Evolutionary conservation across 140 eudicot genomes (phyloP).

Genomic region (Erigeron philadelphicus): DNA sequence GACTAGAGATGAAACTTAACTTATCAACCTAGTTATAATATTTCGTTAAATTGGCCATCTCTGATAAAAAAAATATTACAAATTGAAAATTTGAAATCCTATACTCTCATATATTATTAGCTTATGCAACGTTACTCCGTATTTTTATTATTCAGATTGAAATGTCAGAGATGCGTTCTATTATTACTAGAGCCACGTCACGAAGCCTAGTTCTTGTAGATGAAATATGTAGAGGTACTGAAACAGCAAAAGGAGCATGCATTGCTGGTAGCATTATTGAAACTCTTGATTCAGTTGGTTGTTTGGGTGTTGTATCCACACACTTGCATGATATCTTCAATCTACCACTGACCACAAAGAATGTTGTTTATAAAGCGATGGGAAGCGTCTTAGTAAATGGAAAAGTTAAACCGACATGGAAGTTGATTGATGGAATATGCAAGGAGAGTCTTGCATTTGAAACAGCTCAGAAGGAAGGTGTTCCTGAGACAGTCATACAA

Average conservation of each 20-base stretch:
- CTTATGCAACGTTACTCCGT: neutral
- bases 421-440: slow-evolving; percentile 79
- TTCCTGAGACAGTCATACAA: slow-evolving; percentile 52
- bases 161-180: slow-evolving; percentile 92
- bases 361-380: slow-evolving; percentile 73
- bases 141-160: slow-evolving; percentile 55
- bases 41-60: too few species aligned
- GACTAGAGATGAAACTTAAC: too few species aligned
- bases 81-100: too few species aligned
- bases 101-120: neutral
- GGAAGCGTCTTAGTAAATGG: slow-evolving; percentile 56
- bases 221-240: slow-evolving; percentile 97
- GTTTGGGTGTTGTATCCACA: slow-evolving; percentile 85
- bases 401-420: slow-evolving; percentile 82
- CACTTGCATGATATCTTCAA: slow-evolving; percentile 85
- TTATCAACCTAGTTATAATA: too few species aligned
- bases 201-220: slow-evolving; percentile 86
- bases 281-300: slow-evolving; percentile 68
- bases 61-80: too few species aligned
- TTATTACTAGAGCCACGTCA: slow-evolving; percentile 62
- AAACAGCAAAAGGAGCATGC: slow-evolving; percentile 94
- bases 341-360: slow-evolving; percentile 55
- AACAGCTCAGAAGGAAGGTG: slow-evolving; percentile 87
- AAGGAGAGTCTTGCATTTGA: slow-evolving; percentile 97
- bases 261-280: slow-evolving; percentile 86